phyloP scores from a whole-genome alignment of 2,329 filamentous ascomycete genomes.

The Phaeoacremonium minimum region DNA sequence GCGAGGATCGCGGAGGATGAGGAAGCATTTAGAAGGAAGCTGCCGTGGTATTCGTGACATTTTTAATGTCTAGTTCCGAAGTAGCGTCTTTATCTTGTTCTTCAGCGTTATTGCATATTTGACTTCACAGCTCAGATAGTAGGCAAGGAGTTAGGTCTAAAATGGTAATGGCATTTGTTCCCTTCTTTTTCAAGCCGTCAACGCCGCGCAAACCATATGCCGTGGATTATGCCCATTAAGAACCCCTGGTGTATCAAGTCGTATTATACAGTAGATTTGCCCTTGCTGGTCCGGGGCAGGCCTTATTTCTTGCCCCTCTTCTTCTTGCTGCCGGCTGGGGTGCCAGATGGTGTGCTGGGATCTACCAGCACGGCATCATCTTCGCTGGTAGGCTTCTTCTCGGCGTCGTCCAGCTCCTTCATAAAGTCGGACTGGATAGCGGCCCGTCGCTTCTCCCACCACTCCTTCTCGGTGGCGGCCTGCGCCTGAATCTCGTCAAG shows the following conservation, averaged over 20 bases:
- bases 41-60: conserved; percentile 29
- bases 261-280: too few relatives aligned
- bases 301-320: conserved; percentile 61
- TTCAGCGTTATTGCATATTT: too few relatives aligned
- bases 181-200: too few relatives aligned
- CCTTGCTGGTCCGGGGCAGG: too few relatives aligned
- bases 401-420: conserved; percentile 73
- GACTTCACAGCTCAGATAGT: too few relatives aligned
- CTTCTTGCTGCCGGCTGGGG: conserved; percentile 45
- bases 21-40: conserved; percentile 44
- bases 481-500: conserved; percentile 72
- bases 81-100: too few relatives aligned
- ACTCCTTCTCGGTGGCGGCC: conserved; percentile 70
- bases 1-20: conserved; percentile 37
- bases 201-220: too few relatives aligned
- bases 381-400: conserved; percentile 50
- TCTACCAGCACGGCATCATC: conserved; percentile 80
- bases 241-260: too few relatives aligned
- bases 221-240: too few relatives aligned
- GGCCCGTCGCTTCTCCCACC: conserved; percentile 84
- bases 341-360: conserved; percentile 30
- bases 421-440: conserved; percentile 74
- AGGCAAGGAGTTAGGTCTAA: too few relatives aligned
- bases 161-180: too few relatives aligned
- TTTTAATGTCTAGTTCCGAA: too few relatives aligned